A percentile compares a stretch with the other conserved stretches of the same genome.
These are phyloP conservation scores for Botryotinia globosa DNA, from an alignment of 2,329 filamentous ascomycete species.

Conservation along the genomic window DNA sequence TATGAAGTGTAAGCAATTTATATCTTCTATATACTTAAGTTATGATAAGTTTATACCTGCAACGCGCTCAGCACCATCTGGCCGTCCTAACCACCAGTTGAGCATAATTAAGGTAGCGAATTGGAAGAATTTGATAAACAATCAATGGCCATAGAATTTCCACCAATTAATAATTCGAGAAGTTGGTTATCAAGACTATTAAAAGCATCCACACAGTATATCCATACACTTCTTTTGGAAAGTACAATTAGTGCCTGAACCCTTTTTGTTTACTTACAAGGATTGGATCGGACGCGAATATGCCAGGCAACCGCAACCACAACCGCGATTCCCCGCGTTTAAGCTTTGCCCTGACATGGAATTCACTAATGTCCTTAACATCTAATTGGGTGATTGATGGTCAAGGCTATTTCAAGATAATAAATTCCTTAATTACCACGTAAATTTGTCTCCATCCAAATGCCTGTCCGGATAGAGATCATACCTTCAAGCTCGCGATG, in stretches of 20 bases:
- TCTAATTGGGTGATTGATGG: neutral
- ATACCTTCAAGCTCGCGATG: conserved; percentile 21
- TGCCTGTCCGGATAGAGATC: neutral
- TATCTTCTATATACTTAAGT: neutral
- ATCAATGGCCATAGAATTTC: neutral
- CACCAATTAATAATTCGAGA: neutral
- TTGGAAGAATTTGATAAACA: neutral
- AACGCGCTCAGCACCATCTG: conserved; percentile 28
- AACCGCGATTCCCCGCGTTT: conserved; percentile 1
- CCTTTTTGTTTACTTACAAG: conserved; percentile 21
- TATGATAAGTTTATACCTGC: conserved; percentile 27
- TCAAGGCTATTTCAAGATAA: neutral
- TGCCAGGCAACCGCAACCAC: neutral
- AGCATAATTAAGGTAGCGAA: conserved; percentile 31
- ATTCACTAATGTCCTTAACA: neutral
- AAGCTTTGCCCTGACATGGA: neutral
- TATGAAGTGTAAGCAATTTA: neutral
- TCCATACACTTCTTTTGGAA: neutral
- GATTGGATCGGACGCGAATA: neutral
- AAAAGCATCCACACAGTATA: neutral
- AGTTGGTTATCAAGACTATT: neutral
- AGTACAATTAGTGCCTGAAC: conserved; percentile 2
- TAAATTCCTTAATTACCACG: neutral
- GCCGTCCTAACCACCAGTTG: conserved; percentile 37
- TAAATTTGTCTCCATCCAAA: neutral